phyloP scores from a whole-genome alignment of 192 early-diverging fungal genomes.

The Chytriomyces sp. region DNA sequence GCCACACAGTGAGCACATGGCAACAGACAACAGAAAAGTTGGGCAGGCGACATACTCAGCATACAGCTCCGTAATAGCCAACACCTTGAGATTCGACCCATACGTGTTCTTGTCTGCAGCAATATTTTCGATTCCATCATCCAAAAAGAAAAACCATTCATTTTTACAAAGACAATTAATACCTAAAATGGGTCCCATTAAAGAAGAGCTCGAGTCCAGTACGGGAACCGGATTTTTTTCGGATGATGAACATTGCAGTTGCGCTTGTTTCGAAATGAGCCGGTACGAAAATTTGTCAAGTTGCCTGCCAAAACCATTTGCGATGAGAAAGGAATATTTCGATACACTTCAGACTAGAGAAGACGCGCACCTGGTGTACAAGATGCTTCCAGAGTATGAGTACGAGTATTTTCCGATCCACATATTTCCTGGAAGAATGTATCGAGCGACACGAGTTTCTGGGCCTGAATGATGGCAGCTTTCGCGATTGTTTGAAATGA shows the following conservation, averaged over 20 bases:
- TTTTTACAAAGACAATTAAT: too few relatives aligned
- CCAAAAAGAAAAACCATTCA: too few relatives aligned
- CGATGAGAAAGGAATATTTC: neutral
- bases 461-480: slow-evolving; percentile 1
- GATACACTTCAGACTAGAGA: neutral
- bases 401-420: slow-evolving; percentile 11
- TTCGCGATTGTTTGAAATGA: neutral
- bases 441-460: neutral
- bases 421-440: slow-evolving; percentile 21
- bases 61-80: slow-evolving; percentile 11
- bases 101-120: neutral
- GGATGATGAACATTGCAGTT: too few relatives aligned
- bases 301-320: neutral
- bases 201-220: too few relatives aligned
- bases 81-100: neutral
- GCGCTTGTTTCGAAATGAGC: neutral
- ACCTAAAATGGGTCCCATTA: too few relatives aligned
- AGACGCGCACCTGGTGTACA: neutral
- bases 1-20: neutral
- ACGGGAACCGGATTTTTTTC: too few relatives aligned
- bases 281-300: neutral
- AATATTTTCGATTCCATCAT: too few relatives aligned
- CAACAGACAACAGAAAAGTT: neutral
- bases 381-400: neutral
- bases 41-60: neutral